Evolutionary conservation across 257 asterid species (phyloP).

Genomic region (Nicotiana tomentosiformis): DNA sequence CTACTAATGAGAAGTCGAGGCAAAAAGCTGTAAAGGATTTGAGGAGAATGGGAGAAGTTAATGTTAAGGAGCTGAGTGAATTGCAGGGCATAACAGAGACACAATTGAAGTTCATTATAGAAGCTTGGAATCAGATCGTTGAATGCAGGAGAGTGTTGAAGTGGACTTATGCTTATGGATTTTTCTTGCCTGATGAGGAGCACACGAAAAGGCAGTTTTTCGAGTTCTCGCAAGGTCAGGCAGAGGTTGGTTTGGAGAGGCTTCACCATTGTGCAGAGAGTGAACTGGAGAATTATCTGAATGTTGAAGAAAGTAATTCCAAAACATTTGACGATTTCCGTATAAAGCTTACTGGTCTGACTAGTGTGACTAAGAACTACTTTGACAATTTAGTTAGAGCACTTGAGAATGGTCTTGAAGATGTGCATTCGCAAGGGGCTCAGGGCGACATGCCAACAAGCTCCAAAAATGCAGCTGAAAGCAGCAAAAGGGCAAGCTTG

Average conservation of each 20-base stretch:
- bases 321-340: constrained; percentile 10
- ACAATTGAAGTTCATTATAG: constrained; percentile 12
- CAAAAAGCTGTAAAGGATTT: constrained; percentile 6
- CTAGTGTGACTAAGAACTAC: constrained; percentile 11
- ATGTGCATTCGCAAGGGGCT: constrained; percentile 10
- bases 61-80: constrained; percentile 12
- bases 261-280: constrained; percentile 16
- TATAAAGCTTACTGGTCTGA: constrained; percentile 10
- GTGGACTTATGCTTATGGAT: constrained; percentile 19
- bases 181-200: constrained; percentile 13
- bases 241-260: constrained; percentile 14
- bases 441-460: neutral
- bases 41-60: constrained; percentile 8
- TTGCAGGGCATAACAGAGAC: constrained; percentile 10
- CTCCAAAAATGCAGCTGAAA: neutral
- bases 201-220: constrained; percentile 6
- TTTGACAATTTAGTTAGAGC: constrained; percentile 16
- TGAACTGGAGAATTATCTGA: constrained; percentile 14
- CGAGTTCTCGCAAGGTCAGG: constrained; percentile 13
- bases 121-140: constrained; percentile 13
- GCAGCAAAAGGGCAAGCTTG: neutral
- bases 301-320: constrained; percentile 12
- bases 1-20: constrained; percentile 14
- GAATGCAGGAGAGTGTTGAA: constrained; percentile 12
- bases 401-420: constrained; percentile 16